Evolutionary conservation across 495 filamentous ascomycete genomes (phyloP).

Genomic region (Penicillium riverlandense): DNA sequence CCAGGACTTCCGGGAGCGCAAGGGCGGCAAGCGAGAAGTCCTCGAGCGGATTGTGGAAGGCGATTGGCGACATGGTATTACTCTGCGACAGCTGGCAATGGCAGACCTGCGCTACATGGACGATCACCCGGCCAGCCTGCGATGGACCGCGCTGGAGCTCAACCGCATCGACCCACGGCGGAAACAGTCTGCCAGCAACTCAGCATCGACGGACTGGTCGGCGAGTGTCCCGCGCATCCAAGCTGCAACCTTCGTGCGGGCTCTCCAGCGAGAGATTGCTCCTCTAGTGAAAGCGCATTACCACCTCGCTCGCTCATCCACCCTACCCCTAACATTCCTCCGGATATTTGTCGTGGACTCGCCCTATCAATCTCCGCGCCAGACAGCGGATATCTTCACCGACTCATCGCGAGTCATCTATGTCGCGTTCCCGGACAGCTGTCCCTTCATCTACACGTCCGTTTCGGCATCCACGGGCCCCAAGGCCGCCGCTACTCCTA

Average conservation of each 20-base stretch:
- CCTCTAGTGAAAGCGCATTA: conserved; percentile 77
- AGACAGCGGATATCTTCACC: conserved; percentile 33
- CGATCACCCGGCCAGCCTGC: conserved; percentile 61
- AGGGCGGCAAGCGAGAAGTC: conserved; percentile 66
- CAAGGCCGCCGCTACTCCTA: conserved; percentile 11
- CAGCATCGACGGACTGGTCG: conserved; percentile 27
- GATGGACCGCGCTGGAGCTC: conserved; percentile 68
- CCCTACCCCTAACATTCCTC: conserved; percentile 60
- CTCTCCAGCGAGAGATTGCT: conserved; percentile 62
- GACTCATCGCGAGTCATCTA: conserved; percentile 59
- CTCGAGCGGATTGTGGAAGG: conserved; percentile 69
- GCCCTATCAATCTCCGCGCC: conserved; percentile 54
- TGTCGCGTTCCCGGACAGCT: conserved; percentile 71
- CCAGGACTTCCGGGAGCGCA: conserved; percentile 43
- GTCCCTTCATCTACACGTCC: conserved; percentile 68
- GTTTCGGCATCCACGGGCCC: conserved; percentile 33
- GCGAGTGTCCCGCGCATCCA: conserved; percentile 63
- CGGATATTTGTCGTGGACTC: conserved; percentile 69
- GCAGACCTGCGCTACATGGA: conserved; percentile 72
- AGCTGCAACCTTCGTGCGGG: conserved; percentile 62
- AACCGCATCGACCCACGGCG: conserved; percentile 25
- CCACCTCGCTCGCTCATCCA: conserved; percentile 56
- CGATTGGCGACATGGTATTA: conserved; percentile 75
- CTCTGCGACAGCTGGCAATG: conserved; percentile 72
- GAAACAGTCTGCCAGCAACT: neutral